Evolutionary conservation across 1,139 yeast species (phyloP).

Genomic region (Candida tunisiensis): DNA sequence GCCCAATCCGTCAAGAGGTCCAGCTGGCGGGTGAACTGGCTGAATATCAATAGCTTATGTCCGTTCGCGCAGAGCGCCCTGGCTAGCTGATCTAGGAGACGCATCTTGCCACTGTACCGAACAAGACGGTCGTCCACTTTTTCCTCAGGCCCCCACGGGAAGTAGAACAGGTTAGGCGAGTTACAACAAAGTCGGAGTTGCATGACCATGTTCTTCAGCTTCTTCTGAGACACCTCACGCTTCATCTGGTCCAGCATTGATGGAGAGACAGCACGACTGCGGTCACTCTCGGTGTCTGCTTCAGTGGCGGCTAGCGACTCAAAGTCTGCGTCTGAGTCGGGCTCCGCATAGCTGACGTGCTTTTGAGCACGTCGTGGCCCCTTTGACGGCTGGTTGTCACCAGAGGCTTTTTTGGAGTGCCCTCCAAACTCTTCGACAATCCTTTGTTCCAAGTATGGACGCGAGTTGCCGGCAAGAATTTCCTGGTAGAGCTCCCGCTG

Average conservation of each 20-base stretch:
- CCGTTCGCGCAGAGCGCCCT: slow-evolving; percentile 27
- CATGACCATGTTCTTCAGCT: slow-evolving; percentile 54
- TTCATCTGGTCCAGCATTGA: slow-evolving; percentile 10
- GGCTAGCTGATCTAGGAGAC: slow-evolving; percentile 47
- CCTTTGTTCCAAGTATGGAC: slow-evolving; percentile 17
- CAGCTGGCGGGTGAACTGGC: slow-evolving; percentile 68
- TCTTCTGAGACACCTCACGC: slow-evolving; percentile 24
- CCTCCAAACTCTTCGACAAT: slow-evolving; percentile 16
- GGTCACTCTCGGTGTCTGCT: not conserved
- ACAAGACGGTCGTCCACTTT: slow-evolving; percentile 25
- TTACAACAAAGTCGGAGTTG: slow-evolving; percentile 74
- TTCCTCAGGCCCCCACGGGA: slow-evolving; percentile 42
- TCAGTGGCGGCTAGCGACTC: no score
- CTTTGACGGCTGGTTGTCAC: not conserved
- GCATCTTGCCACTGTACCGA: slow-evolving; percentile 52
- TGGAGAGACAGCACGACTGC: no score
- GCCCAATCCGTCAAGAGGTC: slow-evolving; percentile 66
- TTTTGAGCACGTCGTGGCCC: not conserved
- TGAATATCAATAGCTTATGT: slow-evolving; percentile 64
- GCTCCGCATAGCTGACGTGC: slow-evolving; percentile 2
- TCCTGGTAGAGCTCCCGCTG: slow-evolving; percentile 52
- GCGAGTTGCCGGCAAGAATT: slow-evolving; percentile 30
- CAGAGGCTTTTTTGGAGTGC: not conserved
- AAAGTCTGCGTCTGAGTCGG: slow-evolving; percentile 5
- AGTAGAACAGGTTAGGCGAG: slow-evolving; percentile 69